These are phyloP conservation scores for Aspergillus latus DNA, from an alignment of 2,329 filamentous ascomycete species.

Conservation along the genomic window DNA sequence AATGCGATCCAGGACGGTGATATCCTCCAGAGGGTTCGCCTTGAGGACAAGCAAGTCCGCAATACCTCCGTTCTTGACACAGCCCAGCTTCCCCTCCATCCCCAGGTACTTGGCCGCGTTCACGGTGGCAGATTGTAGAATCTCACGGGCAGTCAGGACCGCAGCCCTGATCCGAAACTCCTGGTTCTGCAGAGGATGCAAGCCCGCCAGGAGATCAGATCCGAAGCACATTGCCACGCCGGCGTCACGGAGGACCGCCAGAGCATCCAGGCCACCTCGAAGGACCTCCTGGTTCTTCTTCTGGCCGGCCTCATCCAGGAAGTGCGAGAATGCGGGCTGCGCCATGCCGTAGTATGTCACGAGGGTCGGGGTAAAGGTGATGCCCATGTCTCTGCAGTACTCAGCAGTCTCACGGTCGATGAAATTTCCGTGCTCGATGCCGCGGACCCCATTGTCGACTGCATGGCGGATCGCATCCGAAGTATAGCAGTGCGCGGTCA, in stretches of 20 bases:
- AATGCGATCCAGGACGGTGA: constrained; percentile 51
- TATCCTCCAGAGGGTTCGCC: constrained; percentile 55
- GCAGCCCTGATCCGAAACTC: constrained; percentile 51
- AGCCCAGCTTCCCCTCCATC: constrained; percentile 51
- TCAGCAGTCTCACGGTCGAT: constrained; percentile 47
- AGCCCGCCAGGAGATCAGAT: constrained; percentile 54
- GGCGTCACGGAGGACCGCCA: constrained; percentile 52
- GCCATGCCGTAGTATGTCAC: constrained; percentile 50
- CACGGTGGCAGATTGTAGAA: constrained; percentile 54
- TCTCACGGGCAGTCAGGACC: constrained; percentile 44
- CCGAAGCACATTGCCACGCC: constrained; percentile 59
- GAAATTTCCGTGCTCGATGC: constrained; percentile 57
- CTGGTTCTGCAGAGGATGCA: constrained; percentile 49
- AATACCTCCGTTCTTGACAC: constrained; percentile 51
- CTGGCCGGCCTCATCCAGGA: constrained; percentile 24
- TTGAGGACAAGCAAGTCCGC: constrained; percentile 57
- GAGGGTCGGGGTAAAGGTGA: constrained; percentile 56
- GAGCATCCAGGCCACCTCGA: constrained; percentile 45
- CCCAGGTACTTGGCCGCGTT: constrained; percentile 53
- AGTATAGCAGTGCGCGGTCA: constrained; percentile 61
- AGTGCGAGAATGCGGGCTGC: constrained; percentile 35
- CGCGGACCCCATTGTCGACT: constrained; percentile 55
- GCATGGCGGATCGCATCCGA: constrained; percentile 55
- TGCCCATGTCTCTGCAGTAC: constrained; percentile 51
- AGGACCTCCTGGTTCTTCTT: constrained; percentile 36